A percentile compares a stretch with the other conserved stretches of the same genome.
Conservation (phyloP, 345 rosid species). For the Durio zibethinus region DNA sequence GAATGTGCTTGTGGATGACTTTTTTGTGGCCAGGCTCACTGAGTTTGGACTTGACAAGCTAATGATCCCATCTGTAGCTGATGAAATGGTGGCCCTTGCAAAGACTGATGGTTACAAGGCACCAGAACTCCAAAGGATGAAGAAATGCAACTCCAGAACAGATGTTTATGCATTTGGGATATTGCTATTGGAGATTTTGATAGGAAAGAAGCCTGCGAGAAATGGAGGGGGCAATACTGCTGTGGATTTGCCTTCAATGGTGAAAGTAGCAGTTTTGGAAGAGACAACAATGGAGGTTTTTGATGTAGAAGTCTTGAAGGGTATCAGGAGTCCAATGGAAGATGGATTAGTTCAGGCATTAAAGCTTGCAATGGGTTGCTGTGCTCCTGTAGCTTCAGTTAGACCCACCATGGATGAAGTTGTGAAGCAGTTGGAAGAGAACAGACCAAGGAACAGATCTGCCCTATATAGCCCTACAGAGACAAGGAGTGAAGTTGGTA, state of each 20-base stretch:
- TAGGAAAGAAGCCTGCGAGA: slow-evolving; percentile 90
- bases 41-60: slow-evolving; percentile 92
- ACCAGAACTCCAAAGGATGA: slow-evolving; percentile 94
- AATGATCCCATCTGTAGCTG: slow-evolving; percentile 87
- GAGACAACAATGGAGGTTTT: slow-evolving; percentile 96
- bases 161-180: slow-evolving; percentile 95
- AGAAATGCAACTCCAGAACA: slow-evolving; percentile 87
- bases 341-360: slow-evolving; percentile 92
- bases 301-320: slow-evolving; percentile 77
- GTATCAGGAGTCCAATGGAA: slow-evolving; percentile 92
- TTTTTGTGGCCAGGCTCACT: slow-evolving; percentile 73
- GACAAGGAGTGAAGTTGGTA: slow-evolving; percentile 78
- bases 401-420: slow-evolving; percentile 97
- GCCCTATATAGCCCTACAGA: slow-evolving; percentile 91
- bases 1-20: slow-evolving; percentile 91
- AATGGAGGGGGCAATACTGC: slow-evolving; percentile 56
- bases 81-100: slow-evolving; percentile 85
- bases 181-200: slow-evolving; percentile 78
- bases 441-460: slow-evolving; percentile 93
- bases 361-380: slow-evolving; percentile 99
- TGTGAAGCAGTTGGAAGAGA: slow-evolving; percentile 91
- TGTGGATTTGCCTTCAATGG: slow-evolving; percentile 80
- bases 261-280: slow-evolving; percentile 91
- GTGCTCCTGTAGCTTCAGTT: slow-evolving; percentile 89
- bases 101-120: slow-evolving; percentile 90